Evolutionary conservation across 805 yeast genomes (phyloP), one percentile per base, ranked within the genome.

Genomic region (Lipomyces kockii): DNA sequence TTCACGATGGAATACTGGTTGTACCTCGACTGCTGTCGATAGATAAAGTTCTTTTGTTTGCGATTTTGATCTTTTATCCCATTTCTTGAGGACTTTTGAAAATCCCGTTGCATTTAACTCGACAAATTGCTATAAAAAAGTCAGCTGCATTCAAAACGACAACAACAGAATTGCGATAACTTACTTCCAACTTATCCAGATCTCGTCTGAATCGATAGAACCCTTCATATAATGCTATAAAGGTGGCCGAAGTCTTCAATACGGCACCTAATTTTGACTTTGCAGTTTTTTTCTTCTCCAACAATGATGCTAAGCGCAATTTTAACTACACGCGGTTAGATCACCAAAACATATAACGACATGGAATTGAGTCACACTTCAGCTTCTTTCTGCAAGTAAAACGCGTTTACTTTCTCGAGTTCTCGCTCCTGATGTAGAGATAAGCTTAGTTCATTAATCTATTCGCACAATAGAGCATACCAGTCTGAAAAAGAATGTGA

Each of bases 1-100:
- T 70, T 90, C 89, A 70, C 96, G 86, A 75, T 95, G 97, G 80
- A 95, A 95, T 12, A 94, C 96, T 0, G 99, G 98, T 78, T 95
- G 99, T 5, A 95, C 97, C 69, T 91, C 92, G 14, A 95, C 97
- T 0, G 97, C 97, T 0, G 97, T 89, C 37, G 92, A 87, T 60
- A 95, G 83, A 76, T 93, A 95, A 61, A 95, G 83, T 76, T 95
- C 99, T 76, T 93, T 92, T 6, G 97, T 92, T 73, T 91, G 97
- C 2, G 97, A 91, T 75, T 94, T 92, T 27, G 97, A 92, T 69
- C 98, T 83, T 79, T 95, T 95, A 79, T 95, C 99, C 99, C 99
- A 95, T 80, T 95, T 95, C 78, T 95, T 95, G 74, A 95, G 85
- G 35, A 92, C 98, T 79, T 95, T 95, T 27, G 96, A 88, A 78